phyloP scores from a whole-genome alignment of 257 asterid genomes.

The Nicotiana otophora region DNA sequence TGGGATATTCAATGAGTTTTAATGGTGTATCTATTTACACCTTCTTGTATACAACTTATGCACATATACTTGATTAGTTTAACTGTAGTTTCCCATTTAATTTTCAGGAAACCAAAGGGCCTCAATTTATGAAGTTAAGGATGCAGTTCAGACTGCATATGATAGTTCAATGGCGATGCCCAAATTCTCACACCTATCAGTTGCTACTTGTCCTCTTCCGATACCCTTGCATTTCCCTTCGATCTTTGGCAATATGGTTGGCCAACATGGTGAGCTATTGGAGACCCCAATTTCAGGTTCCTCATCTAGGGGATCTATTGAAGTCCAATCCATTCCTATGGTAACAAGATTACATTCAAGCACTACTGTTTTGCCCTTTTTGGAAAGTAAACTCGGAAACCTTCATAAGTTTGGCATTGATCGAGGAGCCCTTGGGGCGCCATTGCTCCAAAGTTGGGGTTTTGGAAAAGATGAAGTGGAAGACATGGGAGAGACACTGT shows the following conservation, averaged over 20 bases:
- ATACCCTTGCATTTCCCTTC: constrained; percentile 87
- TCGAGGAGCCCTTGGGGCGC: constrained; percentile 64
- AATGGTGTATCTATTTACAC: background rate
- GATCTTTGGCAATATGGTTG: constrained; percentile 54
- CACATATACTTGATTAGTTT: background rate
- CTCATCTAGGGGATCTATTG: constrained; percentile 63
- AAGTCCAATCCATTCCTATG: constrained; percentile 80
- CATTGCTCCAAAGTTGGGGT: constrained; percentile 66
- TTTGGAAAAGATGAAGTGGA: constrained; percentile 58
- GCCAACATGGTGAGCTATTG: constrained; percentile 61
- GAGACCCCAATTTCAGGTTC: constrained; percentile 30
- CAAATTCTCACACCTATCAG: constrained; percentile 65
- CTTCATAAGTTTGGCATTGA: constrained; percentile 62
- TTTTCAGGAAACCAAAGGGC: constrained; percentile 57
- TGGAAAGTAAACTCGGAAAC: constrained; percentile 54
- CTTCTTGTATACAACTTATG: background rate
- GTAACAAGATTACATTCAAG: constrained; percentile 87
- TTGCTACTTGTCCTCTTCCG: constrained; percentile 81
- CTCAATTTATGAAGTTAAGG: constrained; percentile 50
- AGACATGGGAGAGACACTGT: constrained; percentile 69
- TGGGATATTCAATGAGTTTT: background rate
- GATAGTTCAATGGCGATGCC: constrained; percentile 42
- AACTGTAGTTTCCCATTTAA: background rate
- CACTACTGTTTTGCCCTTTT: constrained; percentile 62
- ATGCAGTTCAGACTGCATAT: constrained; percentile 42